Evolutionary conservation across 345 rosid species (phyloP).

Genomic region (Corymbia maculata): DNA sequence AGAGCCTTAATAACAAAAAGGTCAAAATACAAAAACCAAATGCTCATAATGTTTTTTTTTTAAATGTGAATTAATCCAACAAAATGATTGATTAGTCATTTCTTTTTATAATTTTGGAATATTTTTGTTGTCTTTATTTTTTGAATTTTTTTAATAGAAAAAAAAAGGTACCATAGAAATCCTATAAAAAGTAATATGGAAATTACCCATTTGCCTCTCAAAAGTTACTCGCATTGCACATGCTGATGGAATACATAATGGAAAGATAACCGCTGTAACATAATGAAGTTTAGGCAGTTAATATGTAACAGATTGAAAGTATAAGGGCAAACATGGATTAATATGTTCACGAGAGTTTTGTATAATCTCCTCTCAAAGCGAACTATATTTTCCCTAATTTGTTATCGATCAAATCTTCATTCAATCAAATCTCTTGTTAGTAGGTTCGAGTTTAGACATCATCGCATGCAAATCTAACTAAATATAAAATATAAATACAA

Average conservation of each 20-base stretch:
- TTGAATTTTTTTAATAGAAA: no score
- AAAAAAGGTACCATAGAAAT: not conserved
- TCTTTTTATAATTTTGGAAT: not conserved
- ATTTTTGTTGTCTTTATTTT: not conserved
- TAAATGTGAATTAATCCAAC: not conserved
- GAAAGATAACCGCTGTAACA: not conserved
- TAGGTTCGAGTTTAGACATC: not conserved
- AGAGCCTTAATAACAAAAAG: not conserved
- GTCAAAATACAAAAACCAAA: not conserved
- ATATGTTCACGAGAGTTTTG: not conserved
- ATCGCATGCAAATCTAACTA: not conserved
- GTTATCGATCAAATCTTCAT: not conserved
- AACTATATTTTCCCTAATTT: not conserved
- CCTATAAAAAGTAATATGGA: not conserved
- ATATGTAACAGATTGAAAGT: no score
- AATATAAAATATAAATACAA: not conserved
- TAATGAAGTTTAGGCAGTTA: not conserved
- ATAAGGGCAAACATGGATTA: not conserved
- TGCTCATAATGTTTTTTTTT: not conserved
- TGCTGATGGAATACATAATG: not conserved
- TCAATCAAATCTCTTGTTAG: not conserved
- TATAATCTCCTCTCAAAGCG: not conserved
- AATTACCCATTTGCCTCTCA: not conserved
- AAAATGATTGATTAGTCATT: not conserved
- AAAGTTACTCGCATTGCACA: not conserved